A percentile compares a stretch with the other conserved stretches of the same genome.
These are phyloP conservation scores for Sporothrix globosa DNA, from an alignment of 2,329 filamentous ascomycete species.

Conservation along the genomic window DNA sequence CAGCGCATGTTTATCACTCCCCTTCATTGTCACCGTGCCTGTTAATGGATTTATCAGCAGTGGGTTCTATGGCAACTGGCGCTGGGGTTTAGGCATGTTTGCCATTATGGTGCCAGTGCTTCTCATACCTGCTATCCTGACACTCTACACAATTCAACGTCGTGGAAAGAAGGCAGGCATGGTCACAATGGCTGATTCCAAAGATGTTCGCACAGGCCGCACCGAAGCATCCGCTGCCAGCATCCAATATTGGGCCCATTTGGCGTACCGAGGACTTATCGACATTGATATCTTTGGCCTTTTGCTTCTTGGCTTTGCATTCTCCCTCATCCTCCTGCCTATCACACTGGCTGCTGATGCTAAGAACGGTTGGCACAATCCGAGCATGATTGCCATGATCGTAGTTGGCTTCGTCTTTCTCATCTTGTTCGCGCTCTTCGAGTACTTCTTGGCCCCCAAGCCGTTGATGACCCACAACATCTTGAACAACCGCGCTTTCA, in stretches of 20 bases:
- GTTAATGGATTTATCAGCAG: slow-evolving; percentile 50
- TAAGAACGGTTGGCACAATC: slow-evolving; percentile 45
- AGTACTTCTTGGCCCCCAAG: slow-evolving; percentile 55
- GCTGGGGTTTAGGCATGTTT: slow-evolving; percentile 66
- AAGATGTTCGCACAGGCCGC: slow-evolving; percentile 44
- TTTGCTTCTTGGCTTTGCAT: slow-evolving; percentile 52
- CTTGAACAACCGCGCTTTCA: slow-evolving; percentile 63
- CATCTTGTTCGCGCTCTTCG: slow-evolving; percentile 57
- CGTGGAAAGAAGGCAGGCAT: slow-evolving; percentile 50
- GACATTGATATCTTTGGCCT: slow-evolving; percentile 53
- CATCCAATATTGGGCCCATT: slow-evolving; percentile 37
- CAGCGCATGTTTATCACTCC: slow-evolving; percentile 39
- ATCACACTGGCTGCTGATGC: slow-evolving; percentile 45
- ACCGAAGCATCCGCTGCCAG: slow-evolving; percentile 30
- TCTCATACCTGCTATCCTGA: slow-evolving; percentile 57
- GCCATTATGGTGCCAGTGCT: slow-evolving; percentile 59
- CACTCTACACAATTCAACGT: slow-evolving; percentile 53
- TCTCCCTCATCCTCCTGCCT: slow-evolving; percentile 55
- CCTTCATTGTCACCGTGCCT: slow-evolving; percentile 45
- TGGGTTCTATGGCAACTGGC: slow-evolving; percentile 51
- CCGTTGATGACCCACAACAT: slow-evolving; percentile 63
- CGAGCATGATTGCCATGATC: slow-evolving; percentile 49
- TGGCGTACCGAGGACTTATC: slow-evolving; percentile 36
- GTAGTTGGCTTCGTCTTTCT: slow-evolving; percentile 48
- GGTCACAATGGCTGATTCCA: slow-evolving; percentile 44